Evolutionary conservation across 2,329 filamentous ascomycete species (phyloP), one percentile per base, ranked within the genome.

Genomic region (Diaporthe sp.): DNA sequence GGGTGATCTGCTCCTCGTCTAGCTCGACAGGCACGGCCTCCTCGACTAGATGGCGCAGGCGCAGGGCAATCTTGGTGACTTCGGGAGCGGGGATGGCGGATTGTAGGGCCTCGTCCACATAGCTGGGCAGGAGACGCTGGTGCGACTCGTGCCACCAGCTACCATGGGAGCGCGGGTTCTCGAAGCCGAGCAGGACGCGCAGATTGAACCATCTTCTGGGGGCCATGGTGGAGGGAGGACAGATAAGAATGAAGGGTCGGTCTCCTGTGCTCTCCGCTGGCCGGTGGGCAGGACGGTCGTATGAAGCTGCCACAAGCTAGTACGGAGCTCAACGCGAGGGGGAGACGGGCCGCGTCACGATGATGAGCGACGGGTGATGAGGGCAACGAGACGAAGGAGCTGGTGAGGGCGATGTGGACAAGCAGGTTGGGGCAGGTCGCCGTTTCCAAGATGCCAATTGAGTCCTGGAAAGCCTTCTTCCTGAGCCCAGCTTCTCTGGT

Each of bases 21-120:
- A 99, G 89, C 84, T 99, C 97, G 86, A 95, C 98, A 1, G 96
- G 94, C 37, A 99, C 91, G 73, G 95, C 93, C 82, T 95, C 91
- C 84, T 98, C 95, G 80, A 99, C 92, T 79, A 98, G 92, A 82
- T 97, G 95, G 80, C 96, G 97, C 78, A 99, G 88, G 74, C 95
- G 94, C 22, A 99, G 90, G 37, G 96, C 96, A 74, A 97, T 89
- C 82, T 96, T 96, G 77, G 96, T 98, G 77, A 98, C 96, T 80
- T 97, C 93, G 76, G 90, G 88, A 17, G 96, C 88, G 1, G 94
- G 91, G 49, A 96, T 92, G 39, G 94, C 92, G 15, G 94, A 92
- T 57, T 91, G 84, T 58, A 92, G 85, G 1, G 87, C 82, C 17
- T 90, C 89, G 78, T 91, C 87, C 79, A 88, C 87, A 78, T 92